Base-by-base conservation (phyloP, 805 yeast species). In the Kluyveromyces wickerhamii region DNA sequence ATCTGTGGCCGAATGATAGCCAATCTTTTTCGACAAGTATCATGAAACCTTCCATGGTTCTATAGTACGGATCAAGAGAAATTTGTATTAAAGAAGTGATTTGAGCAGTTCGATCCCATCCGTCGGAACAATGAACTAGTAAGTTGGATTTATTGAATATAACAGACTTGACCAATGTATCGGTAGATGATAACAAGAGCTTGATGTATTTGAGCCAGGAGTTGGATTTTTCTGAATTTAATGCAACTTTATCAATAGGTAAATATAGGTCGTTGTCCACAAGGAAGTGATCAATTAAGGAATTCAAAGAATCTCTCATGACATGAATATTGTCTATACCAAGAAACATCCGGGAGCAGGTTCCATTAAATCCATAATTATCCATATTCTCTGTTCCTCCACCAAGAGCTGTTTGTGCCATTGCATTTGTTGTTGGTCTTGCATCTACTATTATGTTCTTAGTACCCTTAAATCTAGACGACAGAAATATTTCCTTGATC, bases 311-410 rank as follows among this genome's bases (percentile, higher is more conserved):
- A 42, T 88, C 96, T 41, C 96, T 69, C 85, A 92, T 86, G 2
- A 84, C 94, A 59, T 92, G 98, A 42, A 92, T 86, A 54, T 92
- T 92, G 51, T 92, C 98, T 28, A 92, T 86, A 24, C 94, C 94
- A 41, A 92, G 66, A 49, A 84, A 92, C 13, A 83, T 68, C 52
- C 86, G 79, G 41, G 72, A 65, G 4, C 50, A 49, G 5, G 51
- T 43, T 19, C 80, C 79, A 12, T 69, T 71, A 21, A 68, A 69
- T 33, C 77, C 70, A 60, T 92, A 89, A 51, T 86, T 75, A 38
- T 89, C 96, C 69, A 87, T 83, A 44, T 74, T 80, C 53, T 92
- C 98, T 0, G 96, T 81, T 1, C 98, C 98, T n/a, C 96, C 98
- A 9, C 98, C 98, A 11, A 92, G 61, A 0, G 97, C 97, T 29